phyloP scores from a whole-genome alignment of 2,329 filamentous ascomycete species.

The Paecilomyces fulvus region DNA sequence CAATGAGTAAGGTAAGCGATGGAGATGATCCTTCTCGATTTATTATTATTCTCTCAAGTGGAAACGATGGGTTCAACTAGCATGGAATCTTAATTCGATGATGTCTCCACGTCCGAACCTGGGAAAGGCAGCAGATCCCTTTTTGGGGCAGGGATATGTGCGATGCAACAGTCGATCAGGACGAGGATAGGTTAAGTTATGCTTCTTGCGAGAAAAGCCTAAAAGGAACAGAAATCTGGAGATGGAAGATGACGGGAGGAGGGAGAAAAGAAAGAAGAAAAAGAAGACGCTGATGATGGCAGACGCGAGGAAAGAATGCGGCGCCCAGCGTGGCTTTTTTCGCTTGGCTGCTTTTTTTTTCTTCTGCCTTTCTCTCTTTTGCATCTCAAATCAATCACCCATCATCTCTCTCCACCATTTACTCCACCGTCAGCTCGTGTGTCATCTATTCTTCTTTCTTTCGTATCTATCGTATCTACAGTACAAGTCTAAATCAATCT shows the following conservation, averaged over 20 bases:
- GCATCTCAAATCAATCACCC: no score
- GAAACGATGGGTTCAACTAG: not conserved
- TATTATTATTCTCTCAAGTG: not conserved
- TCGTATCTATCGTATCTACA: not conserved
- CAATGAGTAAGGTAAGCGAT: not conserved
- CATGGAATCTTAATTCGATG: conserved; percentile 1
- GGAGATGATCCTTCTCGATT: not conserved
- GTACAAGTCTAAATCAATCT: not conserved
- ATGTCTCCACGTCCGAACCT: not conserved
- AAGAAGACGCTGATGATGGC: not conserved
- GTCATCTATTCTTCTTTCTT: not conserved
- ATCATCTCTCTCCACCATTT: not conserved
- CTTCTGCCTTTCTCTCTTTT: not conserved
- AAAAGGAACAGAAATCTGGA: not conserved
- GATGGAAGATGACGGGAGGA: not conserved
- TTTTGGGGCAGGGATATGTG: not conserved
- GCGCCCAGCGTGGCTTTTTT: not conserved
- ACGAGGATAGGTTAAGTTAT: not conserved
- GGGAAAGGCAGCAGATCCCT: not conserved
- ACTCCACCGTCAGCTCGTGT: not conserved
- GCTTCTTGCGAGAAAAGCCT: not conserved
- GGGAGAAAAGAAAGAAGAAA: not conserved
- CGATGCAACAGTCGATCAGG: not conserved
- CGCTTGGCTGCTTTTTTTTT: not conserved
- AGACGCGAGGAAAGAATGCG: not conserved